Base-by-base conservation (phyloP, 2,329 filamentous ascomycete genomes). In the Calonectria honghensis region DNA sequence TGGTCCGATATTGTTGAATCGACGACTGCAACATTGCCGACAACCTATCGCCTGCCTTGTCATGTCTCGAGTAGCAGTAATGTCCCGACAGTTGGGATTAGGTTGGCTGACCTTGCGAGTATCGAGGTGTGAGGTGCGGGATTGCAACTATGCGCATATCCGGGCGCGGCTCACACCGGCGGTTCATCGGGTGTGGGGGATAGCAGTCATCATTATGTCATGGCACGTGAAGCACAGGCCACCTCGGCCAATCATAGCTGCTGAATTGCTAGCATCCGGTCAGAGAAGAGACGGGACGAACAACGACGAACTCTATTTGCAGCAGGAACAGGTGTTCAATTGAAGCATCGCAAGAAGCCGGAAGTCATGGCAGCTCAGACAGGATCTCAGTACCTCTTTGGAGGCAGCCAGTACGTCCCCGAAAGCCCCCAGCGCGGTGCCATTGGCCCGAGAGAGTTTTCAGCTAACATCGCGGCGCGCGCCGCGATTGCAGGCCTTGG, bases 401-500 rank as follows among this genome's bases (percentile, higher is more conserved):
- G 87, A 32, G 86, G 85, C 50, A 80, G 84, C 72, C 82, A 80
- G 87, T 87, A 80, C 81, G 84, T 80, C 24, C 35, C 66, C 45
- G 24, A 39, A 35, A 37, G 50, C 24, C 24, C 51, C 7, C 50
- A 13, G 50, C 51, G 45, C 39, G 20, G 7, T 14, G 16, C 35
- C 35, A 59, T 59, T 59, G 54, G 35, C 31, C 32, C 31, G 31
- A 37, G 9, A n/a, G 2, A 10, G 1, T 16, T 51, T 51, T 59
- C 3, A 13, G 68, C 75, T 77, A 65, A 79, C 63, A 52, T 24
- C 24, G 24, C 16, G 27, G 27, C 66, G 54, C 16, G 27, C 64
- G 54, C 16, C 54, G 32, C 37, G 41, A 50, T 27, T 11, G n/a
- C 67, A 93, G 91, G 73, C 86, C 87, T 29, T 95, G 93, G 93